Base-by-base conservation (phyloP, 2,329 filamentous ascomycete genomes). In the Colletotrichum nymphaeae region DNA sequence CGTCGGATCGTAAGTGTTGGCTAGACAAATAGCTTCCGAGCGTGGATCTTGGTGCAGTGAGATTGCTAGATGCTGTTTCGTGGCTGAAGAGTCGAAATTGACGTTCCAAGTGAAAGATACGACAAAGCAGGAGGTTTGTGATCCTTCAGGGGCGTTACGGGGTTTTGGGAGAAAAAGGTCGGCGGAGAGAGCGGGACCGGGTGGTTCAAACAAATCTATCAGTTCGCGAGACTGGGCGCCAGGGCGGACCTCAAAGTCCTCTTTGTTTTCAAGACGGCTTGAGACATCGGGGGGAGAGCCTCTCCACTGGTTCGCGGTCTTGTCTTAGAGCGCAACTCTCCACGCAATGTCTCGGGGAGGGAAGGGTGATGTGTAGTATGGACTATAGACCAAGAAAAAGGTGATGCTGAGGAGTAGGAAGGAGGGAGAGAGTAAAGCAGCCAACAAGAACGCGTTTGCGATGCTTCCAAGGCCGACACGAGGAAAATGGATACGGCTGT, bases 261-360 rank as follows among this genome's bases (percentile, higher is more conserved):
- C 76, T 79, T 80, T 82, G 79, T 78, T 77, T 77, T 76, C 69
- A 74, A 76, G 75, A 76, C 72, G 69, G 75, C 75, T 75, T 80
- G 78, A 82, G 80, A 83, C 81, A 82, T 78, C 70, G 76, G 77
- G 69, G 76, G 69, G 69, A 67, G 42, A 63, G 64, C 76, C 76
- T 77, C 69, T 77, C 76, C 77, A 78, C 75, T 78, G 69, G 74
- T 75, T 74, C 75, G 72, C 55, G 66, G 65, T n/a, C 69, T 55
- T 63, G 74, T 67, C 70, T 66, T 73, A 60, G 62, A 63, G 62
- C 62, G 46, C 67, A 73, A 74, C 66, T 75, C 63, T 76, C 66
- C 69, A 69, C 71, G 67, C 72, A 72, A 63, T 67, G 69, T 75
- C 73, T 71, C 56, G 74, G 68, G 52, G 55, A 74, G 26, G 57